These are phyloP conservation scores for Hypoxylon rubiginosum DNA, from an alignment of 2,329 filamentous ascomycete species.

Conservation along the genomic window DNA sequence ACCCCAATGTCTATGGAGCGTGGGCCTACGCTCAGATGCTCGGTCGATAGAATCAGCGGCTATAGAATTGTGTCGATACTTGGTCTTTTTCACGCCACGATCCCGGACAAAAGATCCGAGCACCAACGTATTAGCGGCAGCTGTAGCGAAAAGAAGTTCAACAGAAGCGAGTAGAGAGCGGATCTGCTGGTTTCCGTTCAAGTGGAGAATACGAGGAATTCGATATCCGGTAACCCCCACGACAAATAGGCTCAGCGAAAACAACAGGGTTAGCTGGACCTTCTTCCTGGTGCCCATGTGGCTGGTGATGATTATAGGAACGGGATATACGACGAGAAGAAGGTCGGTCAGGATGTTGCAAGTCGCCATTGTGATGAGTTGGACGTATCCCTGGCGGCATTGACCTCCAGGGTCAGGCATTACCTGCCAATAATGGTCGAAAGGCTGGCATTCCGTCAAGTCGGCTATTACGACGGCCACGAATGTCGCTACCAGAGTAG, in stretches of 20 bases:
- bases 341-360: slow-evolving; percentile 92
- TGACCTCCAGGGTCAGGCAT: slow-evolving; percentile 85
- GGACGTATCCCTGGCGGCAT: slow-evolving; percentile 88
- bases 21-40: slow-evolving; percentile 60
- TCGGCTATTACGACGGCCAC: slow-evolving; percentile 84
- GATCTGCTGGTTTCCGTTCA: slow-evolving; percentile 82
- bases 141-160: slow-evolving; percentile 89
- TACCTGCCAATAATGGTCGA: slow-evolving; percentile 82
- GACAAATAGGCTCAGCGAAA: slow-evolving; percentile 85
- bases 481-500: slow-evolving; percentile 83
- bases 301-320: slow-evolving; percentile 86
- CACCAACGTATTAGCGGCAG: slow-evolving; percentile 88
- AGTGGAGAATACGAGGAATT: slow-evolving; percentile 80
- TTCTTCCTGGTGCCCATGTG: slow-evolving; percentile 84
- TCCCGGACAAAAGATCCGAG: slow-evolving; percentile 94
- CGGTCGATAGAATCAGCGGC: slow-evolving; percentile 73
- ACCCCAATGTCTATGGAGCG: slow-evolving; percentile 78
- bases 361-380: slow-evolving; percentile 90
- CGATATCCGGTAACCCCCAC: slow-evolving; percentile 85
- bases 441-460: slow-evolving; percentile 84
- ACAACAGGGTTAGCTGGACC: slow-evolving; percentile 81
- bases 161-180: slow-evolving; percentile 90
- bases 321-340: slow-evolving; percentile 87
- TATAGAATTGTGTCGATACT: slow-evolving; percentile 77
- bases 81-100: slow-evolving; percentile 88